These are phyloP conservation scores for Cynanchum wilfordii DNA, from an alignment of 257 asterid genomes.

Conservation along the genomic window DNA sequence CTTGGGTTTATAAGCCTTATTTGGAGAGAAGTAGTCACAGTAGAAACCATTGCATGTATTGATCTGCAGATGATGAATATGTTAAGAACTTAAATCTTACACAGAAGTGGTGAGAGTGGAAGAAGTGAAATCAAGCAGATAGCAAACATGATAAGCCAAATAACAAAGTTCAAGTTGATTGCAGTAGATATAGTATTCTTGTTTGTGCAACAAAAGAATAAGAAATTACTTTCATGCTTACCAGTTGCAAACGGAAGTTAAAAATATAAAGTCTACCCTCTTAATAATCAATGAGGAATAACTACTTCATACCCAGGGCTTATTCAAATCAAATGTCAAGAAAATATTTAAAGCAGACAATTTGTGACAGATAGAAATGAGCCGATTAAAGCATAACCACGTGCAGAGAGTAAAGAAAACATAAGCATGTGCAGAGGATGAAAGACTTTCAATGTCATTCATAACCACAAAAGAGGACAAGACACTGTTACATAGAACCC, in stretches of 20 bases:
- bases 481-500: slow-evolving; percentile 18
- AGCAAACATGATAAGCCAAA: background rate
- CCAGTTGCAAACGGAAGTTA: no score
- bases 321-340: slow-evolving; percentile 15
- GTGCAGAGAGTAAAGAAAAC: slow-evolving; percentile 27
- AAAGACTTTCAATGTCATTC: slow-evolving; percentile 21
- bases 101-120: slow-evolving; percentile 4
- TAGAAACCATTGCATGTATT: slow-evolving; percentile 97
- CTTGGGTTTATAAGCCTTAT: slow-evolving; percentile 85
- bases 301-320: slow-evolving; percentile 16
- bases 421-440: slow-evolving; percentile 39
- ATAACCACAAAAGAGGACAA: slow-evolving; percentile 27
- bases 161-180: background rate
- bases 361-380: slow-evolving; percentile 25
- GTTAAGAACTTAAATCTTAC: slow-evolving; percentile 6
- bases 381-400: slow-evolving; percentile 28
- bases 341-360: slow-evolving; percentile 19
- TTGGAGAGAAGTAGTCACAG: slow-evolving; percentile 88
- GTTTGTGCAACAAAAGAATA: background rate
- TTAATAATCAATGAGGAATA: slow-evolving; percentile 1
- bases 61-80: slow-evolving; percentile 42
- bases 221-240: background rate
- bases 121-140: background rate
- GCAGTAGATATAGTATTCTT: background rate
- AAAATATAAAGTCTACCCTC: background rate